A percentile compares a stretch with the other conserved stretches of the same genome.
Conservation (phyloP, 2,329 filamentous ascomycete genomes). For the Ophiostoma novo-ulmi region DNA sequence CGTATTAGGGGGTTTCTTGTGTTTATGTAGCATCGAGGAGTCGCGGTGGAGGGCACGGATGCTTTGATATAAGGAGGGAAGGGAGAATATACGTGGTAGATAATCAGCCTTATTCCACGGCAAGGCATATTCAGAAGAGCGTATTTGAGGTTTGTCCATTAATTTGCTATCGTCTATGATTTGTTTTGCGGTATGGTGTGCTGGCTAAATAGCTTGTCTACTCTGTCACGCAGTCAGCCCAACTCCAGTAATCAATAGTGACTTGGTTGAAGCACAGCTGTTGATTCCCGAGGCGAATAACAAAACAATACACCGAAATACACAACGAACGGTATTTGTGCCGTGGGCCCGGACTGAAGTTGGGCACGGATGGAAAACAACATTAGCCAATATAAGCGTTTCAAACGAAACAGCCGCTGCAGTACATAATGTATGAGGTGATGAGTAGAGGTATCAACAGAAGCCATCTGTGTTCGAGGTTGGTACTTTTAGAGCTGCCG, state of each 20-base stretch:
- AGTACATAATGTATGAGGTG: background rate
- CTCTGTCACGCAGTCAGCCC: background rate
- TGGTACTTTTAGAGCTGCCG: background rate
- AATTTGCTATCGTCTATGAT: no score
- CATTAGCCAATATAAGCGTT: background rate
- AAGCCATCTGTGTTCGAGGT: background rate
- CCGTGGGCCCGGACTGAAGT: background rate
- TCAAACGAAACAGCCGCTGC: background rate
- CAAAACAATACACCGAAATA: background rate
- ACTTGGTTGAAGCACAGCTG: no score
- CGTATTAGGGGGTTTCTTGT: background rate
- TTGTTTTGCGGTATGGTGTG: no score
- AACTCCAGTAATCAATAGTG: background rate
- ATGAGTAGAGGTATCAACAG: no score
- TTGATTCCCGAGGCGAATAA: background rate
- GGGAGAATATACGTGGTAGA: background rate
- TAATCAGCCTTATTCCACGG: slow-evolving; percentile 9
- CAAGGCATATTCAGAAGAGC: background rate
- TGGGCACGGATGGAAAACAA: background rate
- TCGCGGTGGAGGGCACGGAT: background rate
- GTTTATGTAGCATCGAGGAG: background rate
- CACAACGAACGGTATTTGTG: background rate
- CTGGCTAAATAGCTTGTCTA: no score
- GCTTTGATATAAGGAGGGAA: background rate
- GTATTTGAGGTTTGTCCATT: background rate